These are phyloP conservation scores for Haplographium delicatum DNA, from an alignment of 495 filamentous ascomycete genomes.

Conservation along the genomic window DNA sequence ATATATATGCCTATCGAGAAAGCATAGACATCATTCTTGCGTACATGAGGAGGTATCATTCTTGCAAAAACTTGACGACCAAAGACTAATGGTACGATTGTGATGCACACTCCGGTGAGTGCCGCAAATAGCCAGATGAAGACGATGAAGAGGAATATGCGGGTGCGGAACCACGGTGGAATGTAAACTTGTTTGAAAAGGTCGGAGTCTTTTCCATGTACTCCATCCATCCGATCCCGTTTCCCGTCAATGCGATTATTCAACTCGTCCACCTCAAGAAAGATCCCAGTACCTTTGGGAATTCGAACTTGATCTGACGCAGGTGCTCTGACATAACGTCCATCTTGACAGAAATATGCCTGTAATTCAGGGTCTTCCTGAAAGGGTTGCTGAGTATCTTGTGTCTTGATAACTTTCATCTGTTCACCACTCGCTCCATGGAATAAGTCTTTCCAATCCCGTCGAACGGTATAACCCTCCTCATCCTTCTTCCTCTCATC, in stretches of 20 bases:
- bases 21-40: constrained; percentile 92
- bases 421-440: constrained; percentile 42
- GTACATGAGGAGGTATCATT: constrained; percentile 58
- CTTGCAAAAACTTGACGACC: constrained; percentile 70
- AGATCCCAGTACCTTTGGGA: constrained; percentile 74
- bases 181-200: constrained; percentile 83
- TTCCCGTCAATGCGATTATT: constrained; percentile 59
- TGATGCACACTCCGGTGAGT: constrained; percentile 81
- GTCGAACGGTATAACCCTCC: constrained; percentile 60
- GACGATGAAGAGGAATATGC: constrained; percentile 80
- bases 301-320: constrained; percentile 92
- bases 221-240: constrained; percentile 44
- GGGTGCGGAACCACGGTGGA: constrained; percentile 74
- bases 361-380: constrained; percentile 22
- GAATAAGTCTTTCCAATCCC: constrained; percentile 49
- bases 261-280: constrained; percentile 71
- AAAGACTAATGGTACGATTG: constrained; percentile 77
- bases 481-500: constrained; percentile 76
- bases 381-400: constrained; percentile 37
- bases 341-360: constrained; percentile 50
- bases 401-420: constrained; percentile 28
- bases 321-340: constrained; percentile 84
- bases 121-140: constrained; percentile 93
- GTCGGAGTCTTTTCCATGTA: constrained; percentile 58
- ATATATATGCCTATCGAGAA: constrained; percentile 84